Conservation (phyloP, 2,329 filamentous ascomycete species). For the Plenodomus biglobosus region DNA sequence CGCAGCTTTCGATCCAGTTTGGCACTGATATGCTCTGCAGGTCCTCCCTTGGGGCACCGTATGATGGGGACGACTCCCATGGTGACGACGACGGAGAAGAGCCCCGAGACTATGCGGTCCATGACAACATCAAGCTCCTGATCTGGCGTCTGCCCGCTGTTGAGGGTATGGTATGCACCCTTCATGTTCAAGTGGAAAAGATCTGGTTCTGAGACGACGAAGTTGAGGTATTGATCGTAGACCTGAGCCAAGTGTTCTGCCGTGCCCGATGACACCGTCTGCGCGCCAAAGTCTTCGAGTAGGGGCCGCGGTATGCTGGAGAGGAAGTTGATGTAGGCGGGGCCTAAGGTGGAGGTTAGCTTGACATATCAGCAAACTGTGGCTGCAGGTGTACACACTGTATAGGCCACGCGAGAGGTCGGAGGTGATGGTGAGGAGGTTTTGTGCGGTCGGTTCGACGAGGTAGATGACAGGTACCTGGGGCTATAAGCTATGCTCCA, state of each 20-base stretch:
- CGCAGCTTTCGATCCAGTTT: constrained; percentile 94
- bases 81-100: constrained; percentile 98
- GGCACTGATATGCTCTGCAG: constrained; percentile 89
- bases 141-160: constrained; percentile 87
- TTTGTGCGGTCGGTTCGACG: constrained; percentile 81
- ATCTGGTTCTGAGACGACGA: constrained; percentile 92
- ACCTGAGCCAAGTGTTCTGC: constrained; percentile 89
- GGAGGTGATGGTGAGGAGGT: constrained; percentile 77
- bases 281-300: constrained; percentile 89
- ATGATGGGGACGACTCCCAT: constrained; percentile 99
- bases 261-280: constrained; percentile 81
- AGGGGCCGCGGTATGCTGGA: constrained; percentile 87
- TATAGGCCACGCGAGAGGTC: constrained; percentile 89
- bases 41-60: constrained; percentile 70
- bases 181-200: constrained; percentile 92
- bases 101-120: constrained; percentile 87
- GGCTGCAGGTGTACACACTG: constrained; percentile 15
- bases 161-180: constrained; percentile 95
- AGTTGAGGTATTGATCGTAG: constrained; percentile 96
- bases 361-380: not conserved
- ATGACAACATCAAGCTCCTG: constrained; percentile 84
- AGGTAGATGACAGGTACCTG: constrained; percentile 80
- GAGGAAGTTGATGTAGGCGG: constrained; percentile 95
- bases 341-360: constrained; percentile 51
- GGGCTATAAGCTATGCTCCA: not conserved